Percentiles rank a stretch among this genome's conserved stretches.
Evolutionary conservation across 129 eudicot species (phyloP).

Genomic region (Escallonia rubra): DNA sequence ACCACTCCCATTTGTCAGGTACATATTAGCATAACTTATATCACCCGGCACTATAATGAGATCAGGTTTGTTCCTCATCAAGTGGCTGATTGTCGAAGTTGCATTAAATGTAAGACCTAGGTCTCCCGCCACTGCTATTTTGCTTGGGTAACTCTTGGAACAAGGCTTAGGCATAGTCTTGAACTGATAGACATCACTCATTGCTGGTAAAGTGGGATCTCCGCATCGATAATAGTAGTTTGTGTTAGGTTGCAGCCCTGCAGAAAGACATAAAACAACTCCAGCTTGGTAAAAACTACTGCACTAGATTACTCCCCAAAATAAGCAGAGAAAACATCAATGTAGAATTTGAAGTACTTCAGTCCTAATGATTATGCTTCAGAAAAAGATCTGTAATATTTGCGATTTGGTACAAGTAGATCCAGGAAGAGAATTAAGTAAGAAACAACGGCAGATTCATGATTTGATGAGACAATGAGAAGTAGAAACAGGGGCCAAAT

Average conservation of each 20-base stretch:
- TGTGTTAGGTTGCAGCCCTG: conserved; percentile 61
- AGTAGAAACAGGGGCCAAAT: too few species aligned
- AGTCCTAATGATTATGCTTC: too few species aligned
- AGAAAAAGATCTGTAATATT: too few species aligned
- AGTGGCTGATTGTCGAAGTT: conserved; percentile 65
- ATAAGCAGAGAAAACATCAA: too few species aligned
- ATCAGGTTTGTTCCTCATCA: conserved; percentile 67
- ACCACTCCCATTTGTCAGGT: conserved; percentile 82
- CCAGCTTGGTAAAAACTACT: too few species aligned
- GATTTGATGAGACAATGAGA: too few species aligned
- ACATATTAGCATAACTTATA: conserved; percentile 79
- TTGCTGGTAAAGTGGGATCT: conserved; percentile 64
- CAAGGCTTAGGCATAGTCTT: conserved; percentile 74
- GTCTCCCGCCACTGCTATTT: conserved; percentile 75
- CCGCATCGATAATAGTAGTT: conserved; percentile 76
- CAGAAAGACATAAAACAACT: neutral
- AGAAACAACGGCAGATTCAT: too few species aligned
- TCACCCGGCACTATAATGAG: conserved; percentile 78
- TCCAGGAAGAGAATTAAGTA: too few species aligned
- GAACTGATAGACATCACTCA: conserved; percentile 56
- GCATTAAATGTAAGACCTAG: conserved; percentile 85
- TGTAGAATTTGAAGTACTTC: too few species aligned
- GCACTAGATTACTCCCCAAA: too few species aligned
- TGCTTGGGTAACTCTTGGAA: conserved; percentile 51
- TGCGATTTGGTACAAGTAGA: too few species aligned